phyloP scores from a whole-genome alignment of 805 yeast species.

The Cyberlindnera mrakii region DNA sequence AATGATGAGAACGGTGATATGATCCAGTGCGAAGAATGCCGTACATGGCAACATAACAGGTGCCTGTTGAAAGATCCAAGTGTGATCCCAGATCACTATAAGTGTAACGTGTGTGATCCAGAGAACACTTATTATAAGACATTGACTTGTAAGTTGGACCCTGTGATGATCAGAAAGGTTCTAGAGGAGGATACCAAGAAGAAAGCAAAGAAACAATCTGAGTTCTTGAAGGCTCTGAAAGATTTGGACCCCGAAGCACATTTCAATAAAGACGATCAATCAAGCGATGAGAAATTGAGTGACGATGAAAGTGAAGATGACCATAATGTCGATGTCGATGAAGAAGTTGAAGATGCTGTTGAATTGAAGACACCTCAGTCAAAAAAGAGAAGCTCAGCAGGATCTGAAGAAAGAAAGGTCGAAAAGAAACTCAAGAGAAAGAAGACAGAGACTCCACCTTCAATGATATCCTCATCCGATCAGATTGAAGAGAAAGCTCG shows the following conservation, averaged over 20 bases:
- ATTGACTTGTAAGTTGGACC: constrained; percentile 27
- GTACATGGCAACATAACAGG: constrained; percentile 65
- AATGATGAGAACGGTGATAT: constrained; percentile 46
- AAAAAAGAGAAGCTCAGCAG: constrained; percentile 22
- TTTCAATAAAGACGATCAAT: constrained; percentile 25
- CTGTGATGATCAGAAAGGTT: constrained; percentile 15
- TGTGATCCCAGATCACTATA: constrained; percentile 41
- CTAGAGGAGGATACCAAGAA: constrained; percentile 7
- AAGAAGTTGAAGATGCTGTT: constrained; percentile 4
- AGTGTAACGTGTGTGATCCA: constrained; percentile 51
- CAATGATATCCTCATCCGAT: constrained; percentile 3
- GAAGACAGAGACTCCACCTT: constrained; percentile 3
- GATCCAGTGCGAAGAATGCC: constrained; percentile 62
- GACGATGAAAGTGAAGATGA: constrained; percentile 8
- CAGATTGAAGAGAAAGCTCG: constrained; percentile 18
- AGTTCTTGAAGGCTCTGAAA: constrained; percentile 1
- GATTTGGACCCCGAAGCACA: constrained; percentile 9
- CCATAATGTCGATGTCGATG: constrained; percentile 13
- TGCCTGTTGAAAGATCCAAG: constrained; percentile 47
- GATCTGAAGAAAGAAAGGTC: not conserved
- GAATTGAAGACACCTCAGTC: constrained; percentile 2
- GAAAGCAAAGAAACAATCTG: constrained; percentile 5
- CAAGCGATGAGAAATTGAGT: constrained; percentile 6
- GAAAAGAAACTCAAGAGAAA: constrained; percentile 3
- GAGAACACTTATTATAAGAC: constrained; percentile 24